phyloP scores from a whole-genome alignment of 1,284 basidiomycete species.

The Leucoagaricus sp. region DNA sequence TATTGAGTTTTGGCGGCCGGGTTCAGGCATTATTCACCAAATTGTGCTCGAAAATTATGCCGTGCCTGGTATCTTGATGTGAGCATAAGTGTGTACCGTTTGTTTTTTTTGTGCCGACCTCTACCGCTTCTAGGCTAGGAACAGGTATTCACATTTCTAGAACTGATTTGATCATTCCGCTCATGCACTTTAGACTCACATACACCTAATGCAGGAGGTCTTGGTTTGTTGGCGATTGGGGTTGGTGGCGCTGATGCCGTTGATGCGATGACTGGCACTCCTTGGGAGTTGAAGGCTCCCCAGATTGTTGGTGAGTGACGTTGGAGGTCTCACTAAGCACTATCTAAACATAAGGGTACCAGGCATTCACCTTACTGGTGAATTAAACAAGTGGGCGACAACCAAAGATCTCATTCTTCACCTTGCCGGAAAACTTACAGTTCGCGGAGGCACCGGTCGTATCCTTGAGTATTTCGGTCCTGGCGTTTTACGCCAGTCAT shows the following conservation, averaged over 20 bases:
- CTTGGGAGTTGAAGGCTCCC: slow-evolving; percentile 98
- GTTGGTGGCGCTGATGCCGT: slow-evolving; percentile 99
- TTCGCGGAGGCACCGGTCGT: slow-evolving; percentile 93
- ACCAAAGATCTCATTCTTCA: slow-evolving; percentile 97
- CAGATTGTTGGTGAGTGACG: slow-evolving; percentile 75
- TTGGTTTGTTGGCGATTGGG: slow-evolving; percentile 98
- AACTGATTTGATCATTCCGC: slow-evolving; percentile 12
- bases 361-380: slow-evolving; percentile 88
- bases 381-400: slow-evolving; percentile 91
- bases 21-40: slow-evolving; percentile 96
- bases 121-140: slow-evolving; percentile 56
- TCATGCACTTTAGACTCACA: slow-evolving; percentile 91
- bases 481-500: slow-evolving; percentile 90
- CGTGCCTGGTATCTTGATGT: slow-evolving; percentile 86
- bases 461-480: slow-evolving; percentile 98
- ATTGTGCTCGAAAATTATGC: slow-evolving; percentile 99
- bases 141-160: slow-evolving; percentile 51
- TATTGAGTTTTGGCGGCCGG: slow-evolving; percentile 95
- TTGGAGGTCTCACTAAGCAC: neutral
- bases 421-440: slow-evolving; percentile 92
- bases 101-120: too few species aligned
- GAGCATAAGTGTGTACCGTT: slow-evolving; percentile 25
- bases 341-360: neutral
- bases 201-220: slow-evolving; percentile 97
- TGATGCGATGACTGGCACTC: slow-evolving; percentile 97